Evolutionary conservation across 352 stramenopile genomes (phyloP), one percentile per base, ranked within the genome.

Genomic region (Globisporangium cystogenes): DNA sequence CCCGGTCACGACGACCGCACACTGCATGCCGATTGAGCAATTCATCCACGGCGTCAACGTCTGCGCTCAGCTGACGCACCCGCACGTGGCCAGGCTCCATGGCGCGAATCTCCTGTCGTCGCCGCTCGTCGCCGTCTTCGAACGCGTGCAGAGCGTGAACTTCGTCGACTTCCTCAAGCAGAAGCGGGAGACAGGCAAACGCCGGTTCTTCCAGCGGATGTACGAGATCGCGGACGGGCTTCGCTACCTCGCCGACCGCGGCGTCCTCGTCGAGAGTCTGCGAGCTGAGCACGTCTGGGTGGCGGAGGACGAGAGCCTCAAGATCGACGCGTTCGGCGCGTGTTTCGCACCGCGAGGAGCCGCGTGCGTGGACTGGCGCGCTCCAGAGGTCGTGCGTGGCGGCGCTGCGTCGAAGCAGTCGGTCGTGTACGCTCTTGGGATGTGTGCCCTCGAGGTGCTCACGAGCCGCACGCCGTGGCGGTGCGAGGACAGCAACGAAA

Each of bases 391-490:
- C 21, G 23, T 50, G 1, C 15, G 27, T 3, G 26, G 41, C 41
- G 39, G 20, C 10, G 18, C 16, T 18, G 14, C 10, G 15, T 41
- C 39, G 3, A 12, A 27, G 24, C 14, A 24, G 16, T 36, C 50
- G 8, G 23, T 16, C 50, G 42, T 48, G 11, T 55, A 42, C 39
- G 35, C 37, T 7, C 24, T 56, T 15, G 50, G 26, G 8, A 40
- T 56, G 50, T 47, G 27, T 6, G 15, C 39, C 1, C 39, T 29
- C 26, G 50, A 56, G 33, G 37, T 33, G 31, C 50, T 49, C 18
- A 23, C 39, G 14, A 23, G 15, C 3, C 15, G 37, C 16, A 14
- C 42, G 1, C 27, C 27, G 12, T 51, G 31, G 40, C 24, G 12
- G 2, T 8, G 12, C 31, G 7, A 21, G 14, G 16, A 7, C 18